These are phyloP conservation scores for Cyclocybe cylindracea DNA, from an alignment of 768 basidiomycete genomes.

Conservation along the genomic window DNA sequence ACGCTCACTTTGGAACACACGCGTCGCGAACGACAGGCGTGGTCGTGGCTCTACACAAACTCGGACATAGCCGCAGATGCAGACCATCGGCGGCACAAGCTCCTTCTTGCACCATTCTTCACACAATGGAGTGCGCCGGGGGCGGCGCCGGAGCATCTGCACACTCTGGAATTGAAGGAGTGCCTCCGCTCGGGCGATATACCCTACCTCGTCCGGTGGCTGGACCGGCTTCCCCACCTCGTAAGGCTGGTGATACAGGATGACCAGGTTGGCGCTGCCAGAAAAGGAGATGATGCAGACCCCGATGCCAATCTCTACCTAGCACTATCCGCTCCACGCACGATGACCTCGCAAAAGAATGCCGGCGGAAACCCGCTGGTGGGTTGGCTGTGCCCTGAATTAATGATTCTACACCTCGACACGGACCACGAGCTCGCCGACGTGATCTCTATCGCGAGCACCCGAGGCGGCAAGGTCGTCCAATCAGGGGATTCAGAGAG, in stretches of 20 bases:
- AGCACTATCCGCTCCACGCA: slow-evolving; percentile 23
- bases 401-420: slow-evolving; percentile 23
- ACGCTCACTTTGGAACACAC: slow-evolving; percentile 20
- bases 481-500: no score
- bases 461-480: slow-evolving; percentile 14
- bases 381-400: slow-evolving; percentile 28
- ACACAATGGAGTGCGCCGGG: slow-evolving; percentile 27
- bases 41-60: not conserved
- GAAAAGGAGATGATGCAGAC: not conserved
- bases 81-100: not conserved
- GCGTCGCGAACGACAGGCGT: not conserved
- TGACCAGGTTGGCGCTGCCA: slow-evolving; percentile 6
- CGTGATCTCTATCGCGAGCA: slow-evolving; percentile 21
- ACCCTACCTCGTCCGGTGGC: slow-evolving; percentile 28
- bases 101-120: slow-evolving; percentile 18
- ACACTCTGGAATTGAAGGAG: slow-evolving; percentile 26
- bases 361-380: not conserved
- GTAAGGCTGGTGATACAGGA: slow-evolving; percentile 23
- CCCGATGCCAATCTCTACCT: slow-evolving; percentile 16
- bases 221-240: slow-evolving; percentile 27
- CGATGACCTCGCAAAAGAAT: slow-evolving; percentile 2
- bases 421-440: slow-evolving; percentile 12
- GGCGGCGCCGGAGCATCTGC: slow-evolving; percentile 21
- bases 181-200: slow-evolving; percentile 21
- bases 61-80: not conserved